Percentiles rank a stretch among this genome's conserved stretches.
Conservation (phyloP, 805 yeast species). For the Candida peoriensis region DNA sequence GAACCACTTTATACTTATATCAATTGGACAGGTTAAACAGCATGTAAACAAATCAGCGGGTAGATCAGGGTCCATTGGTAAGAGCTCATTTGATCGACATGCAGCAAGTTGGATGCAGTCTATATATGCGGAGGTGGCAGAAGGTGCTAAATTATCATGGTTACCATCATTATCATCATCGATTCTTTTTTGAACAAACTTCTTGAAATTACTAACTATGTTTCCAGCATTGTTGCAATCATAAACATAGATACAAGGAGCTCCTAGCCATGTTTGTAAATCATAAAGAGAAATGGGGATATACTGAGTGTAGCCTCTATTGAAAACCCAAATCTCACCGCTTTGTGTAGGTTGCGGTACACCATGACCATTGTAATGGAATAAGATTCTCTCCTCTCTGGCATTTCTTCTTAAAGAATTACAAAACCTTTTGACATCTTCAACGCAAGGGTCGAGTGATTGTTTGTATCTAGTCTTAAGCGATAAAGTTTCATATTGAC, state of each 20-base stretch:
- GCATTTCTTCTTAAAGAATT: constrained; percentile 84
- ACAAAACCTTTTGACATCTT: constrained; percentile 89
- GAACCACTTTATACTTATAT: constrained; percentile 88
- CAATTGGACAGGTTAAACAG: constrained; percentile 93
- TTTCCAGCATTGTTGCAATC: constrained; percentile 96
- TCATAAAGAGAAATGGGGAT: constrained; percentile 95
- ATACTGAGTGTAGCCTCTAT: constrained; percentile 94
- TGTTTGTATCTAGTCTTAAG: constrained; percentile 87
- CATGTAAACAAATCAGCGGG: constrained; percentile 97
- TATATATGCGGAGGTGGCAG: constrained; percentile 48
- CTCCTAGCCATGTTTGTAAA: constrained; percentile 95
- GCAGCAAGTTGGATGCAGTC: constrained; percentile 95
- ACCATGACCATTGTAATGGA: constrained; percentile 97
- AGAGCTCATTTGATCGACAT: constrained; percentile 75
- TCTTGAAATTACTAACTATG: constrained; percentile 82
- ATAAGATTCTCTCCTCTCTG: constrained; percentile 86
- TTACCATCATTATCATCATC: constrained; percentile 72
- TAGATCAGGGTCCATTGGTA: constrained; percentile 89
- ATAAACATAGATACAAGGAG: constrained; percentile 91
- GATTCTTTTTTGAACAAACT: constrained; percentile 83
- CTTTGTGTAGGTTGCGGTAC: constrained; percentile 95
- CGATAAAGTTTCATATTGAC: constrained; percentile 85
- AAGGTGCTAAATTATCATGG: constrained; percentile 36
- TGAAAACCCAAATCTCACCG: constrained; percentile 98
- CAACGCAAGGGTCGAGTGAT: constrained; percentile 90